Conservation (phyloP, 805 yeast genomes). For the Spathaspora girioi region DNA sequence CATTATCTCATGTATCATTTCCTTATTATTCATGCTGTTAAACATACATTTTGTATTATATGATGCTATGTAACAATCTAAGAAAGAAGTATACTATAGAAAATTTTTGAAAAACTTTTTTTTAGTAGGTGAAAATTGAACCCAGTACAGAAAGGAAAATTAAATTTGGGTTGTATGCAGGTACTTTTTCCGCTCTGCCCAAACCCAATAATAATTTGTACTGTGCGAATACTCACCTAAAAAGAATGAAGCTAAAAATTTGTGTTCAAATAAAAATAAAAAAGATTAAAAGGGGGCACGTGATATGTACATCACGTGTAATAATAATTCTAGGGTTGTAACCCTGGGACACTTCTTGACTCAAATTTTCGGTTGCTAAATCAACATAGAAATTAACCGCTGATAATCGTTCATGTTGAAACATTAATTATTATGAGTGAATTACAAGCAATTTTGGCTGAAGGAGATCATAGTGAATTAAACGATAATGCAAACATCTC, state of each 20-base stretch:
- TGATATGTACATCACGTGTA: not conserved
- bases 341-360: too few species aligned
- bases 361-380: not conserved
- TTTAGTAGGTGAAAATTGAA: not conserved
- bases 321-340: not conserved
- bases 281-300: not conserved
- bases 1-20: not conserved
- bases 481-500: not conserved
- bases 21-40: not conserved
- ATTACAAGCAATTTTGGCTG: not conserved
- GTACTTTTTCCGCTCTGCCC: not conserved
- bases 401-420: too few species aligned
- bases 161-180: not conserved
- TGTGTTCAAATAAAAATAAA: not conserved
- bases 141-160: not conserved
- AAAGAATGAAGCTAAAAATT: not conserved
- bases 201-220: not conserved
- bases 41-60: not conserved
- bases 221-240: not conserved
- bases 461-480: not conserved
- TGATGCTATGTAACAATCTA: not conserved
- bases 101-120: constrained; percentile 3
- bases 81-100: not conserved
- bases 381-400: not conserved
- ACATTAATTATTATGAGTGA: too few species aligned